phyloP scores from a whole-genome alignment of 2,329 filamentous ascomycete species.

The Pestalotiopsis sp. region DNA sequence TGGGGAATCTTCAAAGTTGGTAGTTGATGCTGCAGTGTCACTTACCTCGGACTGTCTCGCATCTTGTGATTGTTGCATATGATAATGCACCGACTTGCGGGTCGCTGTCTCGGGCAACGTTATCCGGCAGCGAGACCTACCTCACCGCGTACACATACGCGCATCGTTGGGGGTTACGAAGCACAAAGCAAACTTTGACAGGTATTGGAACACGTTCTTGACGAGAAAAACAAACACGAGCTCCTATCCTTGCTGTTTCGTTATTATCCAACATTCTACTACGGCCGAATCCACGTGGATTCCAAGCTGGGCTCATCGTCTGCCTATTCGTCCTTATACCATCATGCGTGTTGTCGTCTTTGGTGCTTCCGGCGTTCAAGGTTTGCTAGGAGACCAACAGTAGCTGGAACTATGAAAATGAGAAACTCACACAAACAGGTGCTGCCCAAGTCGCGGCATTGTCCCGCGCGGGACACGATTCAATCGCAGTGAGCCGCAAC shows the following conservation, averaged over 20 bases:
- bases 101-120: neutral
- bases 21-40: no score
- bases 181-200: neutral
- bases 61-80: no score
- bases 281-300: no score
- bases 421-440: conserved; percentile 7
- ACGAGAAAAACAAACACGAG: neutral
- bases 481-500: conserved; percentile 26
- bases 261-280: neutral
- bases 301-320: no score
- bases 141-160: no score
- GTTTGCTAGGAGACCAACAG: neutral
- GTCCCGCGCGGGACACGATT: conserved; percentile 21
- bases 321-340: neutral
- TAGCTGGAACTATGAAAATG: neutral
- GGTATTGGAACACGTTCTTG: neutral
- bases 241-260: neutral
- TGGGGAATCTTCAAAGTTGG: no score
- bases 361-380: conserved; percentile 28
- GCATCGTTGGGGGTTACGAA: neutral
- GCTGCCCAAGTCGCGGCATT: conserved; percentile 26
- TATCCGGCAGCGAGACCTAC: neutral
- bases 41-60: no score
- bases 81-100: no score
- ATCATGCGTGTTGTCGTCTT: conserved; percentile 30